Conservation (phyloP, 306 rosid species). For the Fragaria vesca region DNA sequence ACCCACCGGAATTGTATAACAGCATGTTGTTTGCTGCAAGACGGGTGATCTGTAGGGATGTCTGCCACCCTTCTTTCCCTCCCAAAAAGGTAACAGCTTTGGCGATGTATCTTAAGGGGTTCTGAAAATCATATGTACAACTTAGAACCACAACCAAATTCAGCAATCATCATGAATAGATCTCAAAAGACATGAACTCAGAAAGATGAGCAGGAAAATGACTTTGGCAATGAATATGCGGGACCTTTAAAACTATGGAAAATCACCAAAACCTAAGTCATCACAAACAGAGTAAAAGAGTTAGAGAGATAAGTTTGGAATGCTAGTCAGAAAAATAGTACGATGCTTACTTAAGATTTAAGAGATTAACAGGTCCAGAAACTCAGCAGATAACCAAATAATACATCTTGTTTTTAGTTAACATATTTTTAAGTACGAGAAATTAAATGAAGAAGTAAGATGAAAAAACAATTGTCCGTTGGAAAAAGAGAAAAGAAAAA, state of each 20-base stretch:
- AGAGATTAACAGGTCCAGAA: not conserved
- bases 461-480: not conserved
- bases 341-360: not conserved
- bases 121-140: slow-evolving; percentile 50
- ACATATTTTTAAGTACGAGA: not conserved
- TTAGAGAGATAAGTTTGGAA: not conserved
- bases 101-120: slow-evolving; percentile 93
- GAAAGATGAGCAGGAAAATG: not conserved
- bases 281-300: not conserved
- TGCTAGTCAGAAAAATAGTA: not conserved
- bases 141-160: slow-evolving; percentile 19
- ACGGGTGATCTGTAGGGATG: slow-evolving; percentile 96
- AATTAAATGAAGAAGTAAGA: not conserved
- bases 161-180: slow-evolving; percentile 14
- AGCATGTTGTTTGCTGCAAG: slow-evolving; percentile 99
- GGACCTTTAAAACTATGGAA: not conserved
- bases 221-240: not conserved
- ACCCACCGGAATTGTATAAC: slow-evolving; percentile 86
- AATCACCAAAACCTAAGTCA: not conserved
- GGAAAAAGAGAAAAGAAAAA: not conserved
- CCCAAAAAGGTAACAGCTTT: slow-evolving; percentile 96
- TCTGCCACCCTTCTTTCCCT: slow-evolving; percentile 98
- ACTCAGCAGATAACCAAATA: not conserved
- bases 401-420: not conserved
- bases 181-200: not conserved